Conservation (phyloP, 2,329 filamentous ascomycete species). For the Diaporthe capsici region DNA sequence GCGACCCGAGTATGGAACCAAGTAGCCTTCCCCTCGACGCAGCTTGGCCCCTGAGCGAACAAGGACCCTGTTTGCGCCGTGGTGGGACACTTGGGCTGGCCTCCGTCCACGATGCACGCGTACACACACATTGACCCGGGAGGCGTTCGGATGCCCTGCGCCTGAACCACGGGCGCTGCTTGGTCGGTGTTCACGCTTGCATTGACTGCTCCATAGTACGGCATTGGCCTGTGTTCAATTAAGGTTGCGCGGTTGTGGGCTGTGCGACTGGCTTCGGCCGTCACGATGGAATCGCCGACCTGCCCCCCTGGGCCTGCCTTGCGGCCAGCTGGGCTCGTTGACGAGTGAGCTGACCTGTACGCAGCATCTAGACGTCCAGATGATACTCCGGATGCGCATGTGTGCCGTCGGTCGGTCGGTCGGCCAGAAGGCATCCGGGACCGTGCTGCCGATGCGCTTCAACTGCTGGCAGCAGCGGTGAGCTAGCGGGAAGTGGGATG, state of each 20-base stretch:
- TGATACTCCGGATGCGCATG: constrained; percentile 2
- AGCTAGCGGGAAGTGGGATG: constrained; percentile 10
- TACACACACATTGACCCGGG: constrained; percentile 10
- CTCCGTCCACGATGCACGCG: neutral
- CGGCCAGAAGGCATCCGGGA: constrained; percentile 1
- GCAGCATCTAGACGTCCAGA: neutral
- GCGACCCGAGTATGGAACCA: neutral
- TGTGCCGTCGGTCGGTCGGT: constrained; percentile 7
- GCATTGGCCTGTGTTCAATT: constrained; percentile 16
- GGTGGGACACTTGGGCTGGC: neutral
- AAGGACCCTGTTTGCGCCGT: neutral
- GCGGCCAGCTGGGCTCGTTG: neutral
- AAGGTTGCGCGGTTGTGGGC: constrained; percentile 29
- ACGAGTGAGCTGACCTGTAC: neutral
- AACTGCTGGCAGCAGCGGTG: constrained; percentile 2
- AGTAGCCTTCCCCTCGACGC: neutral
- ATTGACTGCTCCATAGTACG: constrained; percentile 20
- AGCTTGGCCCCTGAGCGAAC: neutral
- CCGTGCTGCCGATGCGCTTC: constrained; percentile 7
- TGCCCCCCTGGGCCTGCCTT: neutral
- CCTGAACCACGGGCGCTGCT: constrained; percentile 28
- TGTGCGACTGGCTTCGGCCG: constrained; percentile 23
- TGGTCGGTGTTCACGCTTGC: constrained; percentile 8
- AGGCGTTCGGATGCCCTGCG: constrained; percentile 22
- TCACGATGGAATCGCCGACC: constrained; percentile 26